Evolutionary conservation across 2,329 filamentous ascomycete species (phyloP), one percentile per base, ranked within the genome.

Genomic region (Colletotrichum sp.): DNA sequence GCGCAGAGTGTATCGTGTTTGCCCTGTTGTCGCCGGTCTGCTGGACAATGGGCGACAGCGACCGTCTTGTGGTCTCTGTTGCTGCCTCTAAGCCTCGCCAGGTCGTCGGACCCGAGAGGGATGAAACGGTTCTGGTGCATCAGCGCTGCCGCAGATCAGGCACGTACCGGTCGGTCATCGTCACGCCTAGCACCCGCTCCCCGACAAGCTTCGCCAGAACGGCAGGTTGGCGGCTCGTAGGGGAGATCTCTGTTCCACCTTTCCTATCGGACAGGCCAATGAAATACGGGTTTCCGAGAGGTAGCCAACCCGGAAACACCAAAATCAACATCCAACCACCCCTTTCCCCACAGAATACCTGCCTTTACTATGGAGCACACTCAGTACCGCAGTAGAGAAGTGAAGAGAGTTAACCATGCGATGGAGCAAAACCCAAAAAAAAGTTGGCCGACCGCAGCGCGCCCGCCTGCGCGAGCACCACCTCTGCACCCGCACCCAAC

Each of bases 121-220:
- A 74, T 76, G 75, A 76, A 76, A 76, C 75, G 55, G 34, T 68
- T 62, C 67, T 76, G 71, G 12, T 75, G 75, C 75, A 71, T 75
- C 75, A 76, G 66, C 26, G 49, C 66, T 76, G 75, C 75, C 75
- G 71, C 75, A 76, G 75, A 67, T 60, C 63, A 49, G 49, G 44
- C 70, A 74, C 72, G 64, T 39, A 73, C 49, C 72, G 55, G 39
- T 57, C 15, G 18, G 62, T 36, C 62, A 65, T 63, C 63, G 21
- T 18, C 49, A 12, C 28, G 28, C 59, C 28, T 30, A 18, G 12
- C n/a, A 26, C 26, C 44, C 36, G 60, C 71, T 69, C 44, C 64
- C 34, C 44, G 34, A 71, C 28, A 65, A 75, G 60, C 62, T 62
- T 55, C 24, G 32, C 49, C 52, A 12, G 32, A 21, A 49, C 9